Evolutionary conservation across 768 basidiomycete genomes (phyloP).

Genomic region (Termitomyces sp.): DNA sequence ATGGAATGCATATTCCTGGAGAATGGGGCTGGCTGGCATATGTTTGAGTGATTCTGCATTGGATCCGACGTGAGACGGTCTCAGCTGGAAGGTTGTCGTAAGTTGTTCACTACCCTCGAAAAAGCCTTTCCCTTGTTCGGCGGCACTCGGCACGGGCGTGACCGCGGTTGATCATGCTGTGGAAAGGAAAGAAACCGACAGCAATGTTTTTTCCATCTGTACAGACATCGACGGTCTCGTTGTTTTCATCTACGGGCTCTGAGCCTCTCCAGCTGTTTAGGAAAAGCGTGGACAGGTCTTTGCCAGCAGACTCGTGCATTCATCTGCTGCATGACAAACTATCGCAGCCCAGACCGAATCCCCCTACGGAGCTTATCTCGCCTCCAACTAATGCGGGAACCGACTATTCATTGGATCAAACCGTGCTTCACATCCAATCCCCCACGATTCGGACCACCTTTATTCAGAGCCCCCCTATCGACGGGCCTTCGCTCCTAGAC

Average conservation of each 20-base stretch:
- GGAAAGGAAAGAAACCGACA: too few species aligned
- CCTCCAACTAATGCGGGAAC: constrained; percentile 24
- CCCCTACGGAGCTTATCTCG: constrained; percentile 42
- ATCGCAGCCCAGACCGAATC: constrained; percentile 42
- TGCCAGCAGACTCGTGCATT: constrained; percentile 60
- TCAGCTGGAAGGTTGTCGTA: not conserved
- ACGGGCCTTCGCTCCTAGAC: constrained; percentile 5
- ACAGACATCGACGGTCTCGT: constrained; percentile 60
- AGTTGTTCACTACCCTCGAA: too few species aligned
- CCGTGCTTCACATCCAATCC: constrained; percentile 76
- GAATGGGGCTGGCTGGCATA: not conserved
- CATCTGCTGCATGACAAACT: constrained; percentile 57
- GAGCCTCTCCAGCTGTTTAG: constrained; percentile 57
- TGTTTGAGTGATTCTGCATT: not conserved
- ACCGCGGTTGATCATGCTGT: too few species aligned
- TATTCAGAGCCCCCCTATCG: constrained; percentile 52
- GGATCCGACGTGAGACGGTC: not conserved
- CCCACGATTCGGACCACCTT: constrained; percentile 66
- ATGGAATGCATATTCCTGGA: not conserved
- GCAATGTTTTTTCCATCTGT: constrained; percentile 52
- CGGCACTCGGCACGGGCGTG: not conserved
- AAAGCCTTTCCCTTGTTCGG: not conserved
- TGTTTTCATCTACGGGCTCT: constrained; percentile 71
- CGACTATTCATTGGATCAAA: constrained; percentile 47
- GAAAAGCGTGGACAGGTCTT: constrained; percentile 35